Percentiles rank a stretch among this genome's conserved stretches.
Evolutionary conservation across 2,329 filamentous ascomycete species (phyloP).

Genomic region (Hymenoscyphus repandus): DNA sequence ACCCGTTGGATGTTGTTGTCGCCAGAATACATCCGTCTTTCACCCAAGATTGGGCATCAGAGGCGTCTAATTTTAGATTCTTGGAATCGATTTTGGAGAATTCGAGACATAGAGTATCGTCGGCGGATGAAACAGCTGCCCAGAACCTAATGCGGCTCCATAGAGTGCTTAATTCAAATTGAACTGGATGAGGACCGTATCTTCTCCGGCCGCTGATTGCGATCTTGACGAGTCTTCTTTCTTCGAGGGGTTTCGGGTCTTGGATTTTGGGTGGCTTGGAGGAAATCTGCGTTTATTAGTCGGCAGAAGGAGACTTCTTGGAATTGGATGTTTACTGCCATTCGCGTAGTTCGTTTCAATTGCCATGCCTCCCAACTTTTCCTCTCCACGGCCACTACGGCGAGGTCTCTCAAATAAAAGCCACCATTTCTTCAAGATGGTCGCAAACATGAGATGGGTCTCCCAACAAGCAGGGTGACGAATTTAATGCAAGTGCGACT

Average conservation of each 20-base stretch:
- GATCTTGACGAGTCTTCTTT: neutral
- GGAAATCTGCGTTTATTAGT: neutral
- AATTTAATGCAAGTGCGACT: neutral
- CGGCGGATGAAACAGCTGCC: constrained; percentile 23
- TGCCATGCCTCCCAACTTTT: neutral
- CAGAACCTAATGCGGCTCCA: constrained; percentile 30
- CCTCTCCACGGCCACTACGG: no score
- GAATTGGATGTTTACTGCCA: neutral
- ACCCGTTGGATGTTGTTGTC: constrained; percentile 27
- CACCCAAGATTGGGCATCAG: constrained; percentile 23
- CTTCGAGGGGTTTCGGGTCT: neutral
- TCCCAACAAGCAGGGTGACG: no score
- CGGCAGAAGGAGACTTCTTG: neutral
- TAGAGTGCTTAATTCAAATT: constrained; percentile 28
- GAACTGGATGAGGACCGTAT: constrained; percentile 1
- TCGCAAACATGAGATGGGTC: no score
- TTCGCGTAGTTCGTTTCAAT: neutral
- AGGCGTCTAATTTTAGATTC: constrained; percentile 20
- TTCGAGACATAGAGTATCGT: constrained; percentile 11
- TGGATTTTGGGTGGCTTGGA: neutral
- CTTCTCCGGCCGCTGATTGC: neutral
- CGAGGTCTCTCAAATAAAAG: no score
- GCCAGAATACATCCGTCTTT: constrained; percentile 27
- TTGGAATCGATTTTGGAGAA: constrained; percentile 6
- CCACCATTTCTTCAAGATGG: no score